Evolutionary conservation across 345 rosid genomes (phyloP).

Genomic region (Mallotus nudiflorus): DNA sequence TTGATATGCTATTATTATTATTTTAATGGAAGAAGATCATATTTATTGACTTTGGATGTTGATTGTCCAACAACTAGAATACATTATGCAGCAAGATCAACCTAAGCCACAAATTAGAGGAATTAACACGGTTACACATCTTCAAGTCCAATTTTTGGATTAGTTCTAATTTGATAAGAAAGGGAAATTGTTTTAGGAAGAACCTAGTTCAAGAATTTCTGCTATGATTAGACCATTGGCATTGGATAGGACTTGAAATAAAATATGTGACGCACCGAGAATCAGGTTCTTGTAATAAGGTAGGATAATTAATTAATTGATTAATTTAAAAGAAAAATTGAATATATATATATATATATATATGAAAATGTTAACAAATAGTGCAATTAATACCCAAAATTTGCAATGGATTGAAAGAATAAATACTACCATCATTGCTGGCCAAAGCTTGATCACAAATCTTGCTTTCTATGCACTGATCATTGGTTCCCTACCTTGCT

Average conservation of each 20-base stretch:
- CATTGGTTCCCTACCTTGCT: too few species aligned
- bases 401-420: not conserved
- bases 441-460: not conserved
- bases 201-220: not conserved
- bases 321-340: not conserved
- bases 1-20: too few species aligned
- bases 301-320: not conserved
- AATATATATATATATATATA: conserved; percentile 4
- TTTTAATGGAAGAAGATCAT: conserved; percentile 1
- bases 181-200: not conserved
- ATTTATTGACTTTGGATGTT: conserved; percentile 25
- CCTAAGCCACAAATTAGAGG: not conserved
- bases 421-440: not conserved
- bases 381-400: not conserved
- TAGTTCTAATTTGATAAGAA: too few species aligned
- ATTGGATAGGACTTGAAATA: too few species aligned
- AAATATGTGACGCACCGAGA: not conserved
- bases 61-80: conserved; percentile 9
- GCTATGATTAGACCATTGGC: not conserved
- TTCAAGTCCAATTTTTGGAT: too few species aligned
- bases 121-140: not conserved
- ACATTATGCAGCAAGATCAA: not conserved
- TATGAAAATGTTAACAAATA: not conserved
- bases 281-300: conserved; percentile 23
- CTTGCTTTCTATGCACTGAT: not conserved